A percentile compares a stretch with the other conserved stretches of the same genome.
Evolutionary conservation across 179 eudicot species (phyloP).

Genomic region (Nepenthes alata): DNA sequence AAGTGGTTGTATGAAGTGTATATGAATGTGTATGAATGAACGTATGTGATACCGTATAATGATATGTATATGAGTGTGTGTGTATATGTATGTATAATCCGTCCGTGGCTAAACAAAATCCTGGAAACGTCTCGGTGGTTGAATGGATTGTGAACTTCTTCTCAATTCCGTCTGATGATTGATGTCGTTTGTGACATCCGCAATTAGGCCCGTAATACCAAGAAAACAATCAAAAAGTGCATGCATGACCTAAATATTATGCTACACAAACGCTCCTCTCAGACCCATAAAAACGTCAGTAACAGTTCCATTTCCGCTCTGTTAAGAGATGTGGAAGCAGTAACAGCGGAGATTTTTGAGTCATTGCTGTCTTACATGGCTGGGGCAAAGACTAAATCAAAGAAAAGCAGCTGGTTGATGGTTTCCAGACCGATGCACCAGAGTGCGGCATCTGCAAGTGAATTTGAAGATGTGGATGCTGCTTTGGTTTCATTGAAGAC

Average conservation of each 20-base stretch:
- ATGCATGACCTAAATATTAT: slow-evolving; percentile 4
- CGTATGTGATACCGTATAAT: no score
- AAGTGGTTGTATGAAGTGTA: no score
- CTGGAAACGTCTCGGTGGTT: no score
- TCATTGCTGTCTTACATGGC: slow-evolving; percentile 11
- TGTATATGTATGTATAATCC: no score
- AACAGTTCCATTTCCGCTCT: neutral
- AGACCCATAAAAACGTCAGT: neutral
- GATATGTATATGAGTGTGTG: no score
- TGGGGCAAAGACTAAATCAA: slow-evolving; percentile 8
- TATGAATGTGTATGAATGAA: no score
- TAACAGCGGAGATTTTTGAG: slow-evolving; percentile 7
- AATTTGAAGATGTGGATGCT: slow-evolving; percentile 9
- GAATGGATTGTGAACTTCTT: no score
- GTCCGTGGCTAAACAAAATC: no score
- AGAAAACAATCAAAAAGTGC: slow-evolving; percentile 6
- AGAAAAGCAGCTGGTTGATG: slow-evolving; percentile 5
- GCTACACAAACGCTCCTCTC: no score
- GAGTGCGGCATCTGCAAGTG: neutral
- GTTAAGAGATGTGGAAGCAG: slow-evolving; percentile 11
- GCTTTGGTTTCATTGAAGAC: slow-evolving; percentile 1
- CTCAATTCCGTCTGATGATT: no score
- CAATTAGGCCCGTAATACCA: no score
- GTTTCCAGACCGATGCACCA: slow-evolving; percentile 9
- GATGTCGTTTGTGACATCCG: no score